phyloP scores from a whole-genome alignment of 345 rosid genomes.

The Pistacia vera region DNA sequence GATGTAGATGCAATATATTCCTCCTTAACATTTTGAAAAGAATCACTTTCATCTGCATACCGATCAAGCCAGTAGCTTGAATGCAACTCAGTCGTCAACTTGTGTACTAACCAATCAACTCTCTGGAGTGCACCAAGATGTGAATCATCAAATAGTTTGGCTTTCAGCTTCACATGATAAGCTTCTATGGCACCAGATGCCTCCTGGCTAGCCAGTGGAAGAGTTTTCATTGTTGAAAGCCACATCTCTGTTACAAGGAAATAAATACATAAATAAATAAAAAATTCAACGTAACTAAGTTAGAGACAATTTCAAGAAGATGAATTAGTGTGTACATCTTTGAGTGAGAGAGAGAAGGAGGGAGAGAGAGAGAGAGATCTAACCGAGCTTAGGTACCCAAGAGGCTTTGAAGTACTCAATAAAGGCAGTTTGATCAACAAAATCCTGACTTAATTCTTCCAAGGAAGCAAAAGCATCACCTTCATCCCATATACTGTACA shows the following conservation, averaged over 20 bases:
- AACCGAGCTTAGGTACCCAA: conserved; percentile 97
- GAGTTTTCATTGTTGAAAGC: conserved; percentile 75
- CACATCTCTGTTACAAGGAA: conserved; percentile 70
- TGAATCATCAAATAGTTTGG: conserved; percentile 82
- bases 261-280: neutral
- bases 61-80: conserved; percentile 94
- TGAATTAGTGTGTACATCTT: neutral
- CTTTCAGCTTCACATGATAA: conserved; percentile 90
- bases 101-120: conserved; percentile 97
- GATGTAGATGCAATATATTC: conserved; percentile 92
- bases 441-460: conserved; percentile 70
- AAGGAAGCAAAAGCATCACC: conserved; percentile 51
- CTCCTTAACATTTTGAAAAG: conserved; percentile 85
- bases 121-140: conserved; percentile 92
- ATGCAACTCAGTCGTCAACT: conserved; percentile 89
- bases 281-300: conserved; percentile 8
- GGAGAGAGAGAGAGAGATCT: conserved; percentile 24
- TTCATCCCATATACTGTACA: conserved; percentile 69
- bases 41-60: conserved; percentile 89
- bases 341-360: conserved; percentile 10
- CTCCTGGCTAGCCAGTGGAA: conserved; percentile 98
- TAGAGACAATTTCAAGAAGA: neutral
- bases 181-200: conserved; percentile 96
- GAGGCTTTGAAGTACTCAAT: conserved; percentile 73
- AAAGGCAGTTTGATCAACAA: conserved; percentile 79